phyloP scores from a whole-genome alignment of 805 yeast species.

The Saccharomycopsis javanensis region DNA sequence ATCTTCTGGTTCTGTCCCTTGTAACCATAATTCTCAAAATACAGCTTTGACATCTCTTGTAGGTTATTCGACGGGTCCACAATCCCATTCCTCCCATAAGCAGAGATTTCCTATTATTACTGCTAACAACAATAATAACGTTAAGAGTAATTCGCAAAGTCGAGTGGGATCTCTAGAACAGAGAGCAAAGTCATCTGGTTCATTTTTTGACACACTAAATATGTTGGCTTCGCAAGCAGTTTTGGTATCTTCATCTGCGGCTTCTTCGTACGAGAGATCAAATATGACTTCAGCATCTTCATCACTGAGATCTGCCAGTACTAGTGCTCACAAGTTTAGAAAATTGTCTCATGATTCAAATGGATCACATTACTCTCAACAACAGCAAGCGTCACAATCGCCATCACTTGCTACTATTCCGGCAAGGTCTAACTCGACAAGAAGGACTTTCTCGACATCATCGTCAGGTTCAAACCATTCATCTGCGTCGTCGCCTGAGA shows the following conservation, averaged over 20 bases:
- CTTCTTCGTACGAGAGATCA: conserved; percentile 14
- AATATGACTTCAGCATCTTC: conserved; percentile 5
- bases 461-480: not conserved
- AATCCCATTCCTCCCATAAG: not conserved
- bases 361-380: not conserved
- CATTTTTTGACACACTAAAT: conserved; percentile 14
- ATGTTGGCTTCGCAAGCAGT: conserved; percentile 20
- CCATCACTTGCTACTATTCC: not conserved
- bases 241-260: conserved; percentile 8
- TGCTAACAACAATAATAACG: not conserved
- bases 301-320: not conserved
- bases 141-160: not conserved
- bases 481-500: not conserved
- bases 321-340: not conserved
- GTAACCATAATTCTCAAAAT: not conserved
- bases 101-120: not conserved
- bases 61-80: not conserved
- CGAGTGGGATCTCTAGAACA: not conserved
- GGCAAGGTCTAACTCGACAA: not conserved
- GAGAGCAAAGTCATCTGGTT: not conserved
- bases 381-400: not conserved
- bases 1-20: not conserved
- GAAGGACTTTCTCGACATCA: not conserved
- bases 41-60: not conserved
- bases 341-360: not conserved